Percentiles rank a stretch among this genome's conserved stretches.
Conservation (phyloP, 1,139 yeast genomes). For the Suhomyces choctaworum region DNA sequence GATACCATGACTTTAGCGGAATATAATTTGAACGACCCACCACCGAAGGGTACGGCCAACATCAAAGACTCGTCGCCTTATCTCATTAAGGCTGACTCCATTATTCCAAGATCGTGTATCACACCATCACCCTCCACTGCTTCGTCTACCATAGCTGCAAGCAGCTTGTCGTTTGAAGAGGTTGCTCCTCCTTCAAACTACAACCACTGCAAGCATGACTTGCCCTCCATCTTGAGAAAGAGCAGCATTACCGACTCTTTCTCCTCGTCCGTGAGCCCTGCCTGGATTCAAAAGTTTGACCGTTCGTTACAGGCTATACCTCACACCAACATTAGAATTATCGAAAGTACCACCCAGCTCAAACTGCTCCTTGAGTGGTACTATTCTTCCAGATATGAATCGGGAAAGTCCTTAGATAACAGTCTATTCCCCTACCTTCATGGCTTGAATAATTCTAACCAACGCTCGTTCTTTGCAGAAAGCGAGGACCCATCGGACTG, state of each 20-base stretch:
- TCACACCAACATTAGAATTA: conserved; percentile 15
- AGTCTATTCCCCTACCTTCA: conserved; percentile 41
- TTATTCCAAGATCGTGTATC: conserved; percentile 20
- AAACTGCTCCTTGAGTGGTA: conserved; percentile 28
- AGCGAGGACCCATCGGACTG: background rate
- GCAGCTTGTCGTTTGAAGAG: conserved; percentile 10
- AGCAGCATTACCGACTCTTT: conserved; percentile 14
- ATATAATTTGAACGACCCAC: conserved; percentile 18
- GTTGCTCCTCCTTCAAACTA: conserved; percentile 7
- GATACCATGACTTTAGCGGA: conserved; percentile 12
- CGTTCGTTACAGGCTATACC: conserved; percentile 13
- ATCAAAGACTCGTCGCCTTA: conserved; percentile 7
- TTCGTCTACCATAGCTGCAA: conserved; percentile 11
- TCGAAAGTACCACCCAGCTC: conserved; percentile 19
- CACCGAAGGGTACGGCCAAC: conserved; percentile 15
- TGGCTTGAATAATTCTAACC: conserved; percentile 31
- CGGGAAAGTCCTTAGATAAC: background rate
- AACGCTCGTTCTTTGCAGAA: conserved; percentile 27
- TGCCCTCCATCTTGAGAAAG: conserved; percentile 15
- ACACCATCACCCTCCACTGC: conserved; percentile 17
- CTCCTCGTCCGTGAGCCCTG: conserved; percentile 4
- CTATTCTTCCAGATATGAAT: conserved; percentile 19
- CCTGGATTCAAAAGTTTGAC: conserved; percentile 17
- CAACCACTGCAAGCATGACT: conserved; percentile 11
- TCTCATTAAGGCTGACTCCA: conserved; percentile 15